phyloP scores from a whole-genome alignment of 495 filamentous ascomycete species.

The Cenococcum geophilum region DNA sequence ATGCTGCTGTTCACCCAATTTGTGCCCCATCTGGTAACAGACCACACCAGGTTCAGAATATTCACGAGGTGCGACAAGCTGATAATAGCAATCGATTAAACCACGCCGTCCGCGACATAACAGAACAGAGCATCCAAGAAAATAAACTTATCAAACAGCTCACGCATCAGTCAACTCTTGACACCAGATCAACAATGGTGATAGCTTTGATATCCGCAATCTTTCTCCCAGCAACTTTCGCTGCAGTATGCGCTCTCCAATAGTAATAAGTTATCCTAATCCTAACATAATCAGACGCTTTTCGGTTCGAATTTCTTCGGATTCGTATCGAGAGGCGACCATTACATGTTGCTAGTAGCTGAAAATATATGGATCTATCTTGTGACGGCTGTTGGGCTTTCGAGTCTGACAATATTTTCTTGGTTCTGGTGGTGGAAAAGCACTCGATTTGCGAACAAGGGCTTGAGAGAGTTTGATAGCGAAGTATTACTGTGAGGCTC shows the following conservation, averaged over 20 bases:
- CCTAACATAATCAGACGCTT: neutral
- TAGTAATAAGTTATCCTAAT: neutral
- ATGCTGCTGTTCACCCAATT: neutral
- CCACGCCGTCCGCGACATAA: neutral
- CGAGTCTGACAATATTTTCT: neutral
- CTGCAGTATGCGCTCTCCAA: neutral
- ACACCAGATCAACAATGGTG: neutral
- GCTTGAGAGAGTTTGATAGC: neutral
- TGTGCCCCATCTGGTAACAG: neutral
- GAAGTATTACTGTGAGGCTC: neutral
- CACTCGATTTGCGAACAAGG: neutral
- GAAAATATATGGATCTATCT: conserved; percentile 3
- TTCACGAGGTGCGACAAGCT: neutral
- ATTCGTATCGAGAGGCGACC: neutral
- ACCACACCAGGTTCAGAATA: neutral
- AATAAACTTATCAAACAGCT: neutral
- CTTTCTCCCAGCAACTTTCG: neutral
- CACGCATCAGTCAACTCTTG: conserved; percentile 1
- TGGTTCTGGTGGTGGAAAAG: neutral
- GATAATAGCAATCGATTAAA: neutral
- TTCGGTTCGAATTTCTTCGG: conserved; percentile 4
- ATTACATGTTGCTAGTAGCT: neutral
- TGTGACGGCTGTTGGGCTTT: neutral
- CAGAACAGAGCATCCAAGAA: conserved; percentile 1
- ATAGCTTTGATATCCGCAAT: neutral